A percentile compares a stretch with the other conserved stretches of the same genome.
Conservation (phyloP, 345 rosid species). For the Eucalyptus leucophloia region DNA sequence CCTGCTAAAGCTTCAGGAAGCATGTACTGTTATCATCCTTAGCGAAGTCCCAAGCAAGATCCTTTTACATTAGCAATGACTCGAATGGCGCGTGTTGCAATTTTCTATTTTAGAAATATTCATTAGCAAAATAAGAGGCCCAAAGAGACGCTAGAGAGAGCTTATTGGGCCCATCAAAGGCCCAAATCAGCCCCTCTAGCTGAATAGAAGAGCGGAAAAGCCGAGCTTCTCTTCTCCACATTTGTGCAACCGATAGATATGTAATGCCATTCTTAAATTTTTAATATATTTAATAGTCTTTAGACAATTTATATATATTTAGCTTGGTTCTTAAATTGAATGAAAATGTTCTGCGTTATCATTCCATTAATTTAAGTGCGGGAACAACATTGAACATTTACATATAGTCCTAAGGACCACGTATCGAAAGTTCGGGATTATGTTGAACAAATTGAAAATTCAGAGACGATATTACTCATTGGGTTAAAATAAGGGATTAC, state of each 20-base stretch:
- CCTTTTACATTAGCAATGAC: neutral
- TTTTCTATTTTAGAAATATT: neutral
- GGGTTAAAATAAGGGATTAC: too few relatives aligned
- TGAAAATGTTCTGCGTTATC: too few relatives aligned
- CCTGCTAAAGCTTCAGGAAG: neutral
- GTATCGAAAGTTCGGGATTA: too few relatives aligned
- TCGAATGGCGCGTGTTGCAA: neutral
- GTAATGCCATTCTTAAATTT: neutral
- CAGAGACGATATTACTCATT: neutral
- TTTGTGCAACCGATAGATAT: neutral
- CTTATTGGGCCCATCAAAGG: neutral
- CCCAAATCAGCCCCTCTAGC: neutral
- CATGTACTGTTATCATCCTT: neutral
- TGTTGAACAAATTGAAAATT: too few relatives aligned
- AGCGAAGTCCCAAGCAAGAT: neutral
- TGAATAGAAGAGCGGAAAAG: neutral
- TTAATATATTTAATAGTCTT: too few relatives aligned
- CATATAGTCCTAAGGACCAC: too few relatives aligned
- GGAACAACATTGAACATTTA: too few relatives aligned
- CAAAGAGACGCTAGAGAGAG: neutral
- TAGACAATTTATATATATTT: too few relatives aligned
- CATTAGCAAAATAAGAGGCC: neutral
- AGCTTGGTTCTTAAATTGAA: neutral
- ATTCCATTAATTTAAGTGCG: too few relatives aligned
- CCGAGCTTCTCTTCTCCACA: neutral